Evolutionary conservation across 306 rosid species (phyloP).

Genomic region (Pterocarpus santalinus): DNA sequence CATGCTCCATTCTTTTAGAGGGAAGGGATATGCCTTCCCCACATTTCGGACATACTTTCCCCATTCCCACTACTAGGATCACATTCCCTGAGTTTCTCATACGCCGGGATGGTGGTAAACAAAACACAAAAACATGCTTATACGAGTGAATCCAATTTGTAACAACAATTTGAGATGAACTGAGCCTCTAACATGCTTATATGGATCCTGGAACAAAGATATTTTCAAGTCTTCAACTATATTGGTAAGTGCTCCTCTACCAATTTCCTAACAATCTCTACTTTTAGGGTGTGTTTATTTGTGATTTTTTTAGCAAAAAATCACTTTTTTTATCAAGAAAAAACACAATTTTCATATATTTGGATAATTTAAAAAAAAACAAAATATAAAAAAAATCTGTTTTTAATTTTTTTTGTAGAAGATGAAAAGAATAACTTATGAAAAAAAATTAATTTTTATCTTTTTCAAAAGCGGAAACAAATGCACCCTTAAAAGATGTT

Average conservation of each 20-base stretch:
- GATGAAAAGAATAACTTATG: too few relatives aligned
- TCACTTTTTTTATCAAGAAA: too few relatives aligned
- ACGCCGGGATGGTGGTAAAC: background rate
- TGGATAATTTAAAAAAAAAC: too few relatives aligned
- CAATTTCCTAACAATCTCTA: background rate
- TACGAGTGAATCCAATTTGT: slow-evolving; percentile 23
- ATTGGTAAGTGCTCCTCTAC: slow-evolving; percentile 4
- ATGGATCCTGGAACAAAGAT: slow-evolving; percentile 25
- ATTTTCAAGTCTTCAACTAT: background rate
- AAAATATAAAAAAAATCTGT: too few relatives aligned
- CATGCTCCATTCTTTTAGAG: slow-evolving; percentile 5
- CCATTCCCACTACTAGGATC: background rate
- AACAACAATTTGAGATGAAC: slow-evolving; percentile 3
- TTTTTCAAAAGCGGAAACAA: too few relatives aligned
- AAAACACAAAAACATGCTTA: background rate
- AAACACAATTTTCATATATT: too few relatives aligned
- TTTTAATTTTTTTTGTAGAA: too few relatives aligned
- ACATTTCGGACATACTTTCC: background rate
- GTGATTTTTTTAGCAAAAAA: too few relatives aligned
- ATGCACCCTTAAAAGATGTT: background rate
- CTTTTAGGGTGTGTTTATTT: background rate
- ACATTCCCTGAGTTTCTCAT: background rate
- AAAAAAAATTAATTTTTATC: too few relatives aligned
- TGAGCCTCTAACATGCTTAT: background rate
- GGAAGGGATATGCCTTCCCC: background rate